phyloP scores from a whole-genome alignment of 495 filamentous ascomycete species.

The Ascobolus immersus region DNA sequence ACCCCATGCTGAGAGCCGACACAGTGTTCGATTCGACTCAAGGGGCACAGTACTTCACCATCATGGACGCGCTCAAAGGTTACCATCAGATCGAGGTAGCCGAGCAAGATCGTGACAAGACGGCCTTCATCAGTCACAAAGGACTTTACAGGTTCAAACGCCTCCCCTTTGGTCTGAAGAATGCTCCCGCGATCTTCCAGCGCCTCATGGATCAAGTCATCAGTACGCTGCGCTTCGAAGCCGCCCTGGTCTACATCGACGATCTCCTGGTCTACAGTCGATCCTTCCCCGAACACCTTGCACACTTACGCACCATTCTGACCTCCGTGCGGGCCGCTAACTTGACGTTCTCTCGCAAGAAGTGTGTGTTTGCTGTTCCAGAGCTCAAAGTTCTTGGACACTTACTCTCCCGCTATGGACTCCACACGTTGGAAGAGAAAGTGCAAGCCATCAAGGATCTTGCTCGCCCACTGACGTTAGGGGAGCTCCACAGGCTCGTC shows the following conservation, averaged over 20 bases:
- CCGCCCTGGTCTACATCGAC: constrained; percentile 3
- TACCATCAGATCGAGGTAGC: not conserved
- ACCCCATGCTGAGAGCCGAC: not conserved
- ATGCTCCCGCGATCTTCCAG: constrained; percentile 2
- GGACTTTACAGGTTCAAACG: not conserved
- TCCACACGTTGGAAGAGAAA: constrained; percentile 1
- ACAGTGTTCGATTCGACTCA: not conserved
- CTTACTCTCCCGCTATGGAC: constrained; percentile 1
- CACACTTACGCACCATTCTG: not conserved
- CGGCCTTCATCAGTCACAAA: not conserved
- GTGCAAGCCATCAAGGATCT: constrained; percentile 1
- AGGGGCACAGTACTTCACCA: not conserved
- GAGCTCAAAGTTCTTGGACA: not conserved
- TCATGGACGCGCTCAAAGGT: not conserved
- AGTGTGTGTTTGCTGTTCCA: not conserved
- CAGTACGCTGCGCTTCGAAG: not conserved
- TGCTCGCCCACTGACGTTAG: not conserved
- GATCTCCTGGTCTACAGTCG: not conserved
- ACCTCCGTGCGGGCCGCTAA: not conserved
- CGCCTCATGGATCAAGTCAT: constrained; percentile 2
- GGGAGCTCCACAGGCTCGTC: constrained; percentile 1
- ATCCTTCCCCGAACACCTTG: not conserved
- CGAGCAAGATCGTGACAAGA: not conserved
- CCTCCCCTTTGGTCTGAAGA: not conserved
- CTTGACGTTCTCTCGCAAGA: not conserved